These are phyloP conservation scores for Clavulina sp. DNA, from an alignment of 768 basidiomycete species.

Conservation along the genomic window DNA sequence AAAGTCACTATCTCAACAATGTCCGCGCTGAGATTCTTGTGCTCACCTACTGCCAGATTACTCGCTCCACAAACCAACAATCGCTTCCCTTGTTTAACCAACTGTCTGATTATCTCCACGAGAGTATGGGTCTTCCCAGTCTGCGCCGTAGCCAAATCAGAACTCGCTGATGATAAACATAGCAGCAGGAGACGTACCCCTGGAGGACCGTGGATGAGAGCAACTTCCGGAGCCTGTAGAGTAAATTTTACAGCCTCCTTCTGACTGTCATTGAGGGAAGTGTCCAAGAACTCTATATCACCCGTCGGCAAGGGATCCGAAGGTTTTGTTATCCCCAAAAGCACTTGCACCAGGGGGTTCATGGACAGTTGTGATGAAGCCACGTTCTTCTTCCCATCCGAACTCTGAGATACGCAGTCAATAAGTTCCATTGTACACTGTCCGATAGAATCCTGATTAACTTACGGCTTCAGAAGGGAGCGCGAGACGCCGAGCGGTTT, in stretches of 20 bases:
- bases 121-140: constrained; percentile 95
- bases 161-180: neutral
- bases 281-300: constrained; percentile 51
- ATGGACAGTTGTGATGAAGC: constrained; percentile 24
- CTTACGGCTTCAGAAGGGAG: constrained; percentile 3
- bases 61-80: constrained; percentile 86
- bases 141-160: constrained; percentile 23
- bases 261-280: constrained; percentile 66
- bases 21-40: neutral
- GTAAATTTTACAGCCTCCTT: constrained; percentile 68
- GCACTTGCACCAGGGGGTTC: constrained; percentile 41
- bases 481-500: constrained; percentile 12
- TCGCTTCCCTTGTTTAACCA: constrained; percentile 27
- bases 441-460: too few species aligned
- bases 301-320: constrained; percentile 22
- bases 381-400: constrained; percentile 13
- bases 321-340: constrained; percentile 42
- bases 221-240: constrained; percentile 63
- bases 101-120: constrained; percentile 81
- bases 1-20: neutral
- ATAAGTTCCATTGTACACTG: too few species aligned
- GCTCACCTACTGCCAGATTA: constrained; percentile 56
- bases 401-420: constrained; percentile 1
- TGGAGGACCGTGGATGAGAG: constrained; percentile 95
- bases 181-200: constrained; percentile 29